Evolutionary conservation across 345 rosid genomes (phyloP).

Genomic region (Eucalyptus regnans): DNA sequence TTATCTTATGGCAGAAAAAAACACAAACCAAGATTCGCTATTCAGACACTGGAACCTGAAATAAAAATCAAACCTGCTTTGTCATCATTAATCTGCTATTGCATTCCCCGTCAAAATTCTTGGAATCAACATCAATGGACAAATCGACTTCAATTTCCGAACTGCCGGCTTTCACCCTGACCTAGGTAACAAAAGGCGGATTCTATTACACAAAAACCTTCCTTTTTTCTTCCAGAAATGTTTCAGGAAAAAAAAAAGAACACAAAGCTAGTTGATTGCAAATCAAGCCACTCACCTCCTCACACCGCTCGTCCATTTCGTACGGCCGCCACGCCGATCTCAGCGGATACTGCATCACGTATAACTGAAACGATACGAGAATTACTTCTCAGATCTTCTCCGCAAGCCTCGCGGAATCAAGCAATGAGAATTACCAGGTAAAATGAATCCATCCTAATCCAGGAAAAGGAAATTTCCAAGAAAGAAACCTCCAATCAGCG

Average conservation of each 20-base stretch:
- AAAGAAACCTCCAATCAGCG: neutral
- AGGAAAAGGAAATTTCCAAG: neutral
- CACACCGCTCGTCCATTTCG: conserved; percentile 70
- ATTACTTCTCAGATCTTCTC: neutral
- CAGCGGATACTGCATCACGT: conserved; percentile 76
- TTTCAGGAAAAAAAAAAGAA: neutral
- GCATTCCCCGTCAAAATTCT: conserved; percentile 31
- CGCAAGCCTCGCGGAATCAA: neutral
- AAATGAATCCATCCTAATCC: neutral
- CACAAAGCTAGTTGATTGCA: neutral
- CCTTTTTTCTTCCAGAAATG: neutral
- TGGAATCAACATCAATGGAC: conserved; percentile 38
- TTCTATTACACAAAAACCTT: neutral
- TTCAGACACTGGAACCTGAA: neutral
- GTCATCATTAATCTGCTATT: conserved; percentile 17
- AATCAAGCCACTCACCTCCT: conserved; percentile 36
- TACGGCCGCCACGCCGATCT: conserved; percentile 88
- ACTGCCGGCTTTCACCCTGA: conserved; percentile 55
- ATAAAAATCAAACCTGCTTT: conserved; percentile 46
- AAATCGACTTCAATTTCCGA: conserved; percentile 66
- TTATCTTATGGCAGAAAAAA: neutral
- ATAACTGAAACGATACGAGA: conserved; percentile 32
- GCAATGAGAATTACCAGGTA: neutral
- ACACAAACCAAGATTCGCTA: neutral
- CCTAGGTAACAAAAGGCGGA: conserved; percentile 23